Conservation (phyloP, 345 rosid genomes). For the Eucalyptus tenuipes region DNA sequence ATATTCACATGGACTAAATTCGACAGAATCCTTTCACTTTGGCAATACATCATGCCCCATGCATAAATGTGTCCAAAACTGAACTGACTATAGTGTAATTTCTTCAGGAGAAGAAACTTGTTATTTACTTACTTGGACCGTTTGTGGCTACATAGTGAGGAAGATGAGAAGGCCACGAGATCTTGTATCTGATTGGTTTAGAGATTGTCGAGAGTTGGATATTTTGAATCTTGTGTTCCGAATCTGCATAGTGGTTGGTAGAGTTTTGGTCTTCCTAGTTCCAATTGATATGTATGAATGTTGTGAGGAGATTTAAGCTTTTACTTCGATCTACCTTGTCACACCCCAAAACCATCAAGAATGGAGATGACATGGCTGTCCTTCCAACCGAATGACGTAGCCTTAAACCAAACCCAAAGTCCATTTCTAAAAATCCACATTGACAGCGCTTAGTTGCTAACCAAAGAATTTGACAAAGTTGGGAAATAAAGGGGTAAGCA, state of each 20-base stretch:
- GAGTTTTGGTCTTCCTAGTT: neutral
- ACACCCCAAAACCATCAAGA: no score
- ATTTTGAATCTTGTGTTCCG: neutral
- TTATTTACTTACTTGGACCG: neutral
- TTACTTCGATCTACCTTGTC: neutral
- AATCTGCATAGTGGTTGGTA: neutral
- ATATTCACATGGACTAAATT: neutral
- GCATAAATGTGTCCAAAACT: neutral
- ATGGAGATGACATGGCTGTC: no score
- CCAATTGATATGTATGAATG: neutral
- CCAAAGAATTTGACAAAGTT: no score
- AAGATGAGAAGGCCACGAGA: neutral
- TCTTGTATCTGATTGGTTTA: neutral
- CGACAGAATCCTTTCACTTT: neutral
- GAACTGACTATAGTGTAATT: neutral
- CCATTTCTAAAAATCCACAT: no score
- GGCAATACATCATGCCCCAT: neutral
- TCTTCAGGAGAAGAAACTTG: neutral
- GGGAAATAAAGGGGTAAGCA: no score
- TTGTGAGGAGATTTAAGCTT: neutral
- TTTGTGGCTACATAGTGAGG: neutral
- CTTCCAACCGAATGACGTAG: no score
- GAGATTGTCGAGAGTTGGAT: neutral
- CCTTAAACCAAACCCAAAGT: no score
- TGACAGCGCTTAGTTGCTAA: no score